Conservation (phyloP, 768 basidiomycete species). For the Russula brevipes region DNA sequence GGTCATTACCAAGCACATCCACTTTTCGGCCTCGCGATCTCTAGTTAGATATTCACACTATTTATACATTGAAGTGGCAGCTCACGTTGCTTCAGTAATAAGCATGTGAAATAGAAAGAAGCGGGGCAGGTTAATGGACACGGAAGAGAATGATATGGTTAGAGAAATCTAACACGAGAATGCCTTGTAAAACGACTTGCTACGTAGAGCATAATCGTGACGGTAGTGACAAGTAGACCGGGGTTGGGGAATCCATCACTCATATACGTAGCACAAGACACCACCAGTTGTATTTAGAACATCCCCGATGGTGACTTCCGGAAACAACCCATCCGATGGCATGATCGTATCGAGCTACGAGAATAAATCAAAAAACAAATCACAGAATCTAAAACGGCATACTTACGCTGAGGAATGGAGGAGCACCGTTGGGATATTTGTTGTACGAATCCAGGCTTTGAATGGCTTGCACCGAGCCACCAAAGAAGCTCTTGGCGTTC, state of each 20-base stretch:
- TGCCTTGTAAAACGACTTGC: not conserved
- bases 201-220: not conserved
- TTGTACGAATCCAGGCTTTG: constrained; percentile 25
- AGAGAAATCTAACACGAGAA: not conserved
- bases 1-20: no score
- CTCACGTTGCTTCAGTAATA: no score
- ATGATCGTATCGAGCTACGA: constrained; percentile 29
- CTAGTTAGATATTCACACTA: no score
- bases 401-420: constrained; percentile 29
- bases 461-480: constrained; percentile 32
- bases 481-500: constrained; percentile 31
- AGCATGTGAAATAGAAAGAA: no score
- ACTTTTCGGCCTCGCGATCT: no score
- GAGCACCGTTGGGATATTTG: constrained; percentile 29
- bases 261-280: constrained; percentile 37
- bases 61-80: no score
- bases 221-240: not conserved
- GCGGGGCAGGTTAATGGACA: no score
- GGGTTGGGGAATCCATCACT: constrained; percentile 25
- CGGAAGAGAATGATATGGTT: no score
- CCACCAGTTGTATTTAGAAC: constrained; percentile 33
- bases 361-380: not conserved
- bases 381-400: not conserved
- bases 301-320: constrained; percentile 27
- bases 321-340: constrained; percentile 30